Percentiles rank a stretch among this genome's conserved stretches.
Evolutionary conservation across 2,329 filamentous ascomycete genomes (phyloP).

Genomic region (Akanthomyces lecanii): DNA sequence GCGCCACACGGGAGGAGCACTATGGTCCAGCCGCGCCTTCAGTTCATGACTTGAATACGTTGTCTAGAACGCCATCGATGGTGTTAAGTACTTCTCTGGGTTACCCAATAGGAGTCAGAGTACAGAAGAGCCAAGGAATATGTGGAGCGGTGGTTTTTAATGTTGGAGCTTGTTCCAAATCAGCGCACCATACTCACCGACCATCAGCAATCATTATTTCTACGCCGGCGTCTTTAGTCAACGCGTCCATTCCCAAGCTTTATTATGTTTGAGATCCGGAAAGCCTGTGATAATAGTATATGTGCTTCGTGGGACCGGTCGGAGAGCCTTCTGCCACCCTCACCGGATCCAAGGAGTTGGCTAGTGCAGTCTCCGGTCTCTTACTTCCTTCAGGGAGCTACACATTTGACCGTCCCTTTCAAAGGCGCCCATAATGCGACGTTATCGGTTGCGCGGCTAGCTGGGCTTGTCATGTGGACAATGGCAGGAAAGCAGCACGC

Average conservation of each 20-base stretch:
- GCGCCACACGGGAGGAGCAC: neutral
- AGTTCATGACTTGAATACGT: no score
- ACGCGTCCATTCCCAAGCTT: conserved; percentile 6
- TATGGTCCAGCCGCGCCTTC: neutral
- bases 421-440: conserved; percentile 30
- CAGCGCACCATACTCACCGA: conserved; percentile 35
- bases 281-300: conserved; percentile 35
- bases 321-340: conserved; percentile 32
- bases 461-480: conserved; percentile 32
- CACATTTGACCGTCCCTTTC: conserved; percentile 5
- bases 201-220: conserved; percentile 33
- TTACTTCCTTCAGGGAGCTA: conserved; percentile 23
- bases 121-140: no score
- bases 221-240: neutral
- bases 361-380: conserved; percentile 31
- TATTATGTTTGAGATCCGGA: neutral
- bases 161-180: conserved; percentile 31
- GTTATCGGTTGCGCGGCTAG: conserved; percentile 30
- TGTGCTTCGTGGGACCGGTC: conserved; percentile 30
- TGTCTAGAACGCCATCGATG: no score
- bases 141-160: conserved; percentile 23
- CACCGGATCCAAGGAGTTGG: conserved; percentile 33
- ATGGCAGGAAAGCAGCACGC: conserved; percentile 29
- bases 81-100: neutral
- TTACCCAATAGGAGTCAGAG: conserved; percentile 27